Conservation (phyloP, 2,329 filamentous ascomycete species). For the Colletotrichum noveboracense region DNA sequence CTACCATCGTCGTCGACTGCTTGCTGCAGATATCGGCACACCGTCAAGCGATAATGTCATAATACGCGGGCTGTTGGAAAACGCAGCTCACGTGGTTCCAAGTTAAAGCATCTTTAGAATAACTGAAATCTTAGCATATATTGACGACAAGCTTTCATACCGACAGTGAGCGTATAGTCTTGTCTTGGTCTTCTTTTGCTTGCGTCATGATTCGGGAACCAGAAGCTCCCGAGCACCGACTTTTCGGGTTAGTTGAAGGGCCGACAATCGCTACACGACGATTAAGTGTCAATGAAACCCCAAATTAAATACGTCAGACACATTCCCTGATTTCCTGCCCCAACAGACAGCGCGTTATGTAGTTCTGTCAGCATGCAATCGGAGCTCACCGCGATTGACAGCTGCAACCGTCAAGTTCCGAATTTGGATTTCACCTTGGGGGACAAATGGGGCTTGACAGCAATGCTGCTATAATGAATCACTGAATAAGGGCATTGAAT, state of each 20-base stretch:
- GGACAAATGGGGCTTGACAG: neutral
- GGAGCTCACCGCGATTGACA: neutral
- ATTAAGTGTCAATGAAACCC: neutral
- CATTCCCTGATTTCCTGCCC: neutral
- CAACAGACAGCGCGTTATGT: neutral
- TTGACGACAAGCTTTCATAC: rapidly evolving
- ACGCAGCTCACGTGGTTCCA: neutral
- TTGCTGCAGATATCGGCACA: neutral
- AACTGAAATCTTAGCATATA: neutral
- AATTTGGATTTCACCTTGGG: neutral
- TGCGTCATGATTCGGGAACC: neutral
- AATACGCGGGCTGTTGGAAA: neutral
- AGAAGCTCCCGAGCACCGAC: neutral
- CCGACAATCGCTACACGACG: neutral
- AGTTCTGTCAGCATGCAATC: neutral
- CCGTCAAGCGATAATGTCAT: neutral
- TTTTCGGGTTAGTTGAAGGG: neutral
- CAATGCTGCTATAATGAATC: neutral
- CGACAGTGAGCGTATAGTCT: neutral
- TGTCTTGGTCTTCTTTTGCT: neutral
- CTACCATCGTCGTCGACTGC: neutral
- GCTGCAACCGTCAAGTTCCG: neutral
- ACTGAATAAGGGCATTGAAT: neutral
- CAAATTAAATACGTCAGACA: neutral
- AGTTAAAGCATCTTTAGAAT: neutral